phyloP scores from a whole-genome alignment of 1,139 yeast species.

The Kodamaea fungicola region DNA sequence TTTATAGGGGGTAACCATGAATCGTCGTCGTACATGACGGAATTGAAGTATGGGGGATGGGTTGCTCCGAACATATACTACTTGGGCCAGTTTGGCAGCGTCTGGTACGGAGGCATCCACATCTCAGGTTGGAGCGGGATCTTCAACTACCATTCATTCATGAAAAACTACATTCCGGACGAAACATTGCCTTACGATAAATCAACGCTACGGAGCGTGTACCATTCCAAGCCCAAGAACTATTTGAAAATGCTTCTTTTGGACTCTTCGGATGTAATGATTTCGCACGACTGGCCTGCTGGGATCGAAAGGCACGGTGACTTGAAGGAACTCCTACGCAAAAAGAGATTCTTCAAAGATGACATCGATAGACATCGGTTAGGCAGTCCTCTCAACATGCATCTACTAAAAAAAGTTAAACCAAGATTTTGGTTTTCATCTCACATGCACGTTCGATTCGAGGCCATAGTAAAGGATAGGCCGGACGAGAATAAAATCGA shows the following conservation, averaged over 20 bases:
- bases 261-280: conserved; percentile 44
- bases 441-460: conserved; percentile 77
- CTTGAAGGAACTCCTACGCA: conserved; percentile 37
- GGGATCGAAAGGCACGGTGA: conserved; percentile 72
- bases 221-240: conserved; percentile 72
- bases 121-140: conserved; percentile 88
- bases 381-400: conserved; percentile 75
- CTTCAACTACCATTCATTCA: conserved; percentile 46
- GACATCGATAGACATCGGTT: conserved; percentile 61
- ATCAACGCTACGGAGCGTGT: conserved; percentile 51
- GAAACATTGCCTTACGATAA: conserved; percentile 51
- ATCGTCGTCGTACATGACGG: conserved; percentile 71
- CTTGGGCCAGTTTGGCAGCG: conserved; percentile 72
- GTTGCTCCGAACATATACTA: conserved; percentile 90
- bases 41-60: conserved; percentile 88
- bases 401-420: conserved; percentile 47
- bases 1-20: conserved; percentile 97
- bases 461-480: conserved; percentile 43
- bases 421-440: conserved; percentile 87
- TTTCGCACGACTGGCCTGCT: conserved; percentile 95
- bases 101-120: conserved; percentile 70
- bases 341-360: conserved; percentile 63
- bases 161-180: conserved; percentile 11
- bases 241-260: conserved; percentile 50
- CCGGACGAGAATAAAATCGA: conserved; percentile 15